Evolutionary conservation across 2,329 filamentous ascomycete species (phyloP).

Genomic region (Colletotrichum tropicicola): DNA sequence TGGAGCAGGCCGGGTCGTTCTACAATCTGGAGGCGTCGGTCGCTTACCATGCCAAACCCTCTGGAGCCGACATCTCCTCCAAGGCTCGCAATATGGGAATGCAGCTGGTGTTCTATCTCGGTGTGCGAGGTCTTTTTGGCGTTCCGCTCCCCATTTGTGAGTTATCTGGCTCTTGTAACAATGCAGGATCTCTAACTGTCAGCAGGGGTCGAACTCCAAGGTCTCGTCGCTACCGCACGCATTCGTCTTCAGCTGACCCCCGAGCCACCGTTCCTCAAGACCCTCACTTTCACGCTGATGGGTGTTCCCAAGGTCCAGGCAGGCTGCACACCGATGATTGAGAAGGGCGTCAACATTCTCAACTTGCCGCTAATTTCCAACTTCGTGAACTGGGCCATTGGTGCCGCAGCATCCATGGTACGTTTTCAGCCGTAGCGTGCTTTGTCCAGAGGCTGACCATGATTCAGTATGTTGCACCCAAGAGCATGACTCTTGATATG

Average conservation of each 20-base stretch:
- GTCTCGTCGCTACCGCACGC: slow-evolving; percentile 75
- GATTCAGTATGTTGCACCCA: slow-evolving; percentile 81
- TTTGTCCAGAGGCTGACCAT: background rate
- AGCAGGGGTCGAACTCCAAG: slow-evolving; percentile 74
- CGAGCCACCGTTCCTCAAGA: slow-evolving; percentile 91
- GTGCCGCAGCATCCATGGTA: slow-evolving; percentile 79
- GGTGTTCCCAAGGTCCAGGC: slow-evolving; percentile 90
- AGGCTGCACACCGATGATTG: slow-evolving; percentile 91
- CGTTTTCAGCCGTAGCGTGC: background rate
- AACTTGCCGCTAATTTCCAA: slow-evolving; percentile 94
- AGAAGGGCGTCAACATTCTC: slow-evolving; percentile 88
- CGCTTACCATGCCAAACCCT: slow-evolving; percentile 83
- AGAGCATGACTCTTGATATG: slow-evolving; percentile 91
- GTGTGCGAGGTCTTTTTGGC: slow-evolving; percentile 87
- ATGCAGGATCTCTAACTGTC: slow-evolving; percentile 60
- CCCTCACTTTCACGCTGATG: slow-evolving; percentile 92
- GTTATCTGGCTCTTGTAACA: background rate
- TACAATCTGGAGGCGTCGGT: slow-evolving; percentile 85
- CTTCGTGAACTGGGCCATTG: slow-evolving; percentile 96
- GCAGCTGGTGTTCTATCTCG: slow-evolving; percentile 90
- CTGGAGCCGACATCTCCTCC: slow-evolving; percentile 73
- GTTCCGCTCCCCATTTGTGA: slow-evolving; percentile 83
- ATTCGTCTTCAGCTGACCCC: slow-evolving; percentile 80
- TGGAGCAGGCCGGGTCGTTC: slow-evolving; percentile 89
- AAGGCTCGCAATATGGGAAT: slow-evolving; percentile 78